Percentiles rank a stretch among this genome's conserved stretches.
Conservation (phyloP, 805 yeast species). For the Candida saitoana region DNA sequence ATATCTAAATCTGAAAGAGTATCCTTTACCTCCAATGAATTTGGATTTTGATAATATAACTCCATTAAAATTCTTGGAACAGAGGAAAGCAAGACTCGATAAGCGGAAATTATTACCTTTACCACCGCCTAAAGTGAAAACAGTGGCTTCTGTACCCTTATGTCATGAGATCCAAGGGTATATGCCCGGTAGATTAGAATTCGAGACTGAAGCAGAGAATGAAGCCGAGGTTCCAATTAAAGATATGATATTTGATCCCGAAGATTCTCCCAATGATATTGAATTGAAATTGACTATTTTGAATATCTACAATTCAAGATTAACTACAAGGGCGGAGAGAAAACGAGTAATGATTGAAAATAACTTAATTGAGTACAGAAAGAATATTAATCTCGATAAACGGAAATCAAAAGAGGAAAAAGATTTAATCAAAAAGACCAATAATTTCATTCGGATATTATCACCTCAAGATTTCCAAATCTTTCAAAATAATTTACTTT, state of each 20-base stretch:
- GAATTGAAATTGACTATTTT: slow-evolving; percentile 83
- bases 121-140: slow-evolving; percentile 81
- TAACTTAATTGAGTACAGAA: slow-evolving; percentile 77
- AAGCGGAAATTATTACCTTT: slow-evolving; percentile 65
- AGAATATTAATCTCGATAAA: slow-evolving; percentile 77
- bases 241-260: slow-evolving; percentile 94
- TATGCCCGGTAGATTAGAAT: slow-evolving; percentile 98
- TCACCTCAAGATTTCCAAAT: slow-evolving; percentile 75
- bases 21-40: slow-evolving; percentile 87
- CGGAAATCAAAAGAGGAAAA: slow-evolving; percentile 85
- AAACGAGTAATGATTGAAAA: slow-evolving; percentile 79
- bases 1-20: slow-evolving; percentile 64
- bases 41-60: slow-evolving; percentile 58
- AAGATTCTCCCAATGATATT: slow-evolving; percentile 82
- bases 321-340: slow-evolving; percentile 89
- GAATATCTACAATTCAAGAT: slow-evolving; percentile 84
- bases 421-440: slow-evolving; percentile 68
- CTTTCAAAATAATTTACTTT: slow-evolving; percentile 67
- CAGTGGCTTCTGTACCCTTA: slow-evolving; percentile 88
- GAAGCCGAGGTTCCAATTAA: slow-evolving; percentile 94
- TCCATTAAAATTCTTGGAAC: slow-evolving; percentile 64
- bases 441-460: slow-evolving; percentile 78
- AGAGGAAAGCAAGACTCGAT: slow-evolving; percentile 68
- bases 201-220: slow-evolving; percentile 93
- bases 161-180: slow-evolving; percentile 97